Evolutionary conservation across 2,329 filamentous ascomycete genomes (phyloP).

Genomic region (Cladosporium sp.): DNA sequence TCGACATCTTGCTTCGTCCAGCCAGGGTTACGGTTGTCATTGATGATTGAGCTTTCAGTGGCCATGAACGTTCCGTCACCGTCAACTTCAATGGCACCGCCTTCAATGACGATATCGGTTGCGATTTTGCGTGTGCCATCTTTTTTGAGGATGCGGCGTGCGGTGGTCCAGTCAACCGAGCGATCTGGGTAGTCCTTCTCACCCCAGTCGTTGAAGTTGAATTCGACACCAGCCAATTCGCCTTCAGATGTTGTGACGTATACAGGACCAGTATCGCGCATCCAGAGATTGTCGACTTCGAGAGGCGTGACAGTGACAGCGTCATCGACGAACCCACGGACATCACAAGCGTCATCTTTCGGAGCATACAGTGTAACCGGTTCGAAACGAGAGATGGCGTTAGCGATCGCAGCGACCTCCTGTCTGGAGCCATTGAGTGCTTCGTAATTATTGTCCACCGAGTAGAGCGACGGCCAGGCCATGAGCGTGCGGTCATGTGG

Average conservation of each 20-base stretch:
- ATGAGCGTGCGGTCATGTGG: slow-evolving; percentile 6
- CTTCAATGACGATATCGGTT: slow-evolving; percentile 16
- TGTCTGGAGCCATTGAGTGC: neutral
- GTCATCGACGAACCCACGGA: neutral
- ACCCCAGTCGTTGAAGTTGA: slow-evolving; percentile 20
- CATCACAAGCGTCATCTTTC: neutral
- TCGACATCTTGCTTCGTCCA: slow-evolving; percentile 15
- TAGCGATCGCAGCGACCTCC: slow-evolving; percentile 7
- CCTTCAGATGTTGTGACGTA: slow-evolving; percentile 12
- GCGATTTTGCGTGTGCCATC: slow-evolving; percentile 3
- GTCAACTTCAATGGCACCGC: slow-evolving; percentile 17
- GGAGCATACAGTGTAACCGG: neutral
- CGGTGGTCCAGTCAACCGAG: slow-evolving; percentile 12
- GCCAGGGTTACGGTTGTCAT: slow-evolving; percentile 19
- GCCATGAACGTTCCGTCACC: slow-evolving; percentile 19
- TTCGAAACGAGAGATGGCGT: slow-evolving; percentile 6
- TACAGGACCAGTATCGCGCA: slow-evolving; percentile 18
- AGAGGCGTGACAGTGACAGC: neutral
- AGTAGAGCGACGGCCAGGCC: slow-evolving; percentile 1
- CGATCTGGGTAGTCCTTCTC: slow-evolving; percentile 15
- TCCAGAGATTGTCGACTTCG: slow-evolving; percentile 17
- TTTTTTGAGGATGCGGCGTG: slow-evolving; percentile 5
- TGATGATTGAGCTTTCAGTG: slow-evolving; percentile 18
- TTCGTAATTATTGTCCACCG: neutral
- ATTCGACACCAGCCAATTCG: slow-evolving; percentile 15